Base-by-base conservation (phyloP, 2,329 filamentous ascomycete genomes). In the Hymenoscyphus salicellus region DNA sequence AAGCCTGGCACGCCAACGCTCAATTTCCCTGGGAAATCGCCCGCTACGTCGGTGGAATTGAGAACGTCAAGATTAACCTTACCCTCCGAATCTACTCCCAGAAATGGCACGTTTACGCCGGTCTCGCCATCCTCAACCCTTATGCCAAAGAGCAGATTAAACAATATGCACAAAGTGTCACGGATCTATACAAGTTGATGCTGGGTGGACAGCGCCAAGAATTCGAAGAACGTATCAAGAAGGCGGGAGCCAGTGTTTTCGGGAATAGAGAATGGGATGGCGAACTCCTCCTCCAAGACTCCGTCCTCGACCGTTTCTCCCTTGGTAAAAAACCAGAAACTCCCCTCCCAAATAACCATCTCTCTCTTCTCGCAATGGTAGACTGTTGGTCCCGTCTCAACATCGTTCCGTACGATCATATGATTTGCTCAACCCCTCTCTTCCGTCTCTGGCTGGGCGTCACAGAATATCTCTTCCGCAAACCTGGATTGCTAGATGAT, bases 91-190 rank as follows among this genome's bases (percentile, higher is more conserved):
- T 99, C 79, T 99, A 98, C 81, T 89, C 90, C 66, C 96, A 97
- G 78, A 99, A 98, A 78, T 99, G 96, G 96, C 96, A 99, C 80
- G 95, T 99, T 64, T 99, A 99, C 77, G 95, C 95, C 23, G 95
- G 95, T 0, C 88, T 99, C 8, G 95, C 96, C 11, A 99, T 99
- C 74, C 85, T 99, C 65, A 99, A 99, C 77, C 95, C 95, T 0
- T 90, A 93, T 65, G 95, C 95, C 3, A 91, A 90, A 77, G 85
- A 90, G 77, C 95, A 99, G 79, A 98, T 99, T 73, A 86, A 90
- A 63, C 93, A 98, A 81, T 99, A 98, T 77, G 94, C 95, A 10
- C 84, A 90, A 73, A 93, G 89, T 55, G 94, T 97, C 23, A 98
- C 95, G 0, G 93, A 96, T 73, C 83, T 99, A 23, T 99, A 93